phyloP scores from a whole-genome alignment of 2,329 filamentous ascomycete genomes.

The Penicillium sp. region DNA sequence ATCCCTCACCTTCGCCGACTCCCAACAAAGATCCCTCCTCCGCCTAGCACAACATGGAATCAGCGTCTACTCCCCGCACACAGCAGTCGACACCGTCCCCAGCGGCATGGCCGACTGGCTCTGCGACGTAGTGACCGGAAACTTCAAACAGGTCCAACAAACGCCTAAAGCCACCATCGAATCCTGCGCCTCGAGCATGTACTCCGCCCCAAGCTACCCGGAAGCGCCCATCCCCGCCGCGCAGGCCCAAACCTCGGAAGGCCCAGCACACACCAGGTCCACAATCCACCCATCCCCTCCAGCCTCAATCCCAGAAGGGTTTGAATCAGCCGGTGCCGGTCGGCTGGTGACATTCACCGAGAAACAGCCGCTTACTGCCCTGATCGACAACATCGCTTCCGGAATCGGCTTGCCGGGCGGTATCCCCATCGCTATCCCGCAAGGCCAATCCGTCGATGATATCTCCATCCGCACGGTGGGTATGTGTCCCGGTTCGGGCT shows the following conservation, averaged over 20 bases:
- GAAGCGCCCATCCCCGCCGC: slow-evolving; percentile 28
- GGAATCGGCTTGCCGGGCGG: slow-evolving; percentile 67
- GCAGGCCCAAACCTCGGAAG: slow-evolving; percentile 21
- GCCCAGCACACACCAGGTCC: slow-evolving; percentile 50
- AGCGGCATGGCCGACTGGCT: slow-evolving; percentile 93
- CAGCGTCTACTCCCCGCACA: slow-evolving; percentile 94
- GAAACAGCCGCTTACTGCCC: slow-evolving; percentile 53
- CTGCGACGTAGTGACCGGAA: slow-evolving; percentile 73
- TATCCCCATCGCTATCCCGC: slow-evolving; percentile 64
- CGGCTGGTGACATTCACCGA: slow-evolving; percentile 57
- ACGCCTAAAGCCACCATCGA: slow-evolving; percentile 8
- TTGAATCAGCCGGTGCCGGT: slow-evolving; percentile 59
- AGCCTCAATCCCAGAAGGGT: slow-evolving; percentile 35
- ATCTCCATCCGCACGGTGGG: slow-evolving; percentile 68
- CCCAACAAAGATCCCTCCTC: slow-evolving; percentile 83
- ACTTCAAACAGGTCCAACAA: slow-evolving; percentile 19
- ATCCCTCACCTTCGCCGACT: slow-evolving; percentile 76
- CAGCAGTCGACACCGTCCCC: slow-evolving; percentile 82
- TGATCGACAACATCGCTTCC: slow-evolving; percentile 63
- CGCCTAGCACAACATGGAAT: slow-evolving; percentile 81
- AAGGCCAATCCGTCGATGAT: slow-evolving; percentile 54
- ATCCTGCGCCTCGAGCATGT: slow-evolving; percentile 31
- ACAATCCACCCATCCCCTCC: slow-evolving; percentile 53
- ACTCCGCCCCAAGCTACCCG: slow-evolving; percentile 45
- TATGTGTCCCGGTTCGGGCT: slow-evolving; percentile 87